These are phyloP conservation scores for Aegilops tauschii DNA, from an alignment of 176 grass and related monocot species.

Conservation along the genomic window DNA sequence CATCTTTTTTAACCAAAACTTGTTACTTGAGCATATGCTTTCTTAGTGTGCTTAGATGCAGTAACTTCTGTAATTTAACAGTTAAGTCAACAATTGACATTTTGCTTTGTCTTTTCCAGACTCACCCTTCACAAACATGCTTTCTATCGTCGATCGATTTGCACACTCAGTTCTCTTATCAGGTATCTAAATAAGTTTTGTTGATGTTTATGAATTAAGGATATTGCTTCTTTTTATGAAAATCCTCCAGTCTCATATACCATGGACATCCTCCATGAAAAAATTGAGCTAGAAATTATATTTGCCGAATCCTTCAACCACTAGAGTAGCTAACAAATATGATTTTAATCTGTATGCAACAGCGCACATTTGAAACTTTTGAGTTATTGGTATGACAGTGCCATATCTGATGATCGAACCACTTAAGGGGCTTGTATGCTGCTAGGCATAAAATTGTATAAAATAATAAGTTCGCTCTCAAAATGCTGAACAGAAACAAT, in stretches of 20 bases:
- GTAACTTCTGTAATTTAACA: background rate
- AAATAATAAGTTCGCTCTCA: background rate
- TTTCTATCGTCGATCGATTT: slow-evolving; percentile 96
- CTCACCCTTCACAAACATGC: slow-evolving; percentile 95
- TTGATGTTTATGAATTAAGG: background rate
- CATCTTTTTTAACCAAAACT: background rate
- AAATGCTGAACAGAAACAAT: background rate
- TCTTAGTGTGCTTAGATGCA: background rate
- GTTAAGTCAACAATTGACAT: background rate
- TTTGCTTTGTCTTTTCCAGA: slow-evolving; percentile 50
- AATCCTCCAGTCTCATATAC: background rate
- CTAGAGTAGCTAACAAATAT: background rate
- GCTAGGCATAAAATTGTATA: background rate
- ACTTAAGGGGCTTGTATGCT: background rate
- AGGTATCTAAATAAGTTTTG: slow-evolving; percentile 43
- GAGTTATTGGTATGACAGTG: background rate
- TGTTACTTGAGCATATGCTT: background rate
- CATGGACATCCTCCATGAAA: background rate
- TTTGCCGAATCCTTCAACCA: background rate
- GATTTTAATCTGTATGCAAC: background rate
- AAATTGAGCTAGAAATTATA: background rate
- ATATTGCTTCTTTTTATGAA: background rate
- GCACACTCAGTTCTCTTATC: slow-evolving; percentile 95
- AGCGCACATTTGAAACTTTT: background rate
- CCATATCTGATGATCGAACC: background rate